Evolutionary conservation across 2,329 filamentous ascomycete genomes (phyloP), one percentile per base, ranked within the genome.

Genomic region (Boeremia exigua): DNA sequence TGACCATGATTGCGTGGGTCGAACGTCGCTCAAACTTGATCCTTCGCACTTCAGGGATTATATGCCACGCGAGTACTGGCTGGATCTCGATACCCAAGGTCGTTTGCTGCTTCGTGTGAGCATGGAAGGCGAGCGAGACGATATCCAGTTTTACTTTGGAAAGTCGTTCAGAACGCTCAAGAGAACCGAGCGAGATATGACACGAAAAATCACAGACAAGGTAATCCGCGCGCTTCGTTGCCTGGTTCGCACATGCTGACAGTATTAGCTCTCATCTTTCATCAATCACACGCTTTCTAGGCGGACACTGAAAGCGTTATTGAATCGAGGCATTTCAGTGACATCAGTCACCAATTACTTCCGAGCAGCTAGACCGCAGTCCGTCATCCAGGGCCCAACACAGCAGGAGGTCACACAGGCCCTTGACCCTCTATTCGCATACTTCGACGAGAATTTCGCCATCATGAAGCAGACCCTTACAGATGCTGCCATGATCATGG

Each of bases 391-490:
- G 43, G 82, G 83, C 1, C 81, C 89, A 9, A 89, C 91, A 0
- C 84, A 86, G 29, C 83, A 82, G 6, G 92, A 97, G 56, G 84
- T 96, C 17, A 89, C 91, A 62, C 88, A 88, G 64, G 92, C 92
- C 0, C 80, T 99, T 11, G 88, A 90, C 65, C 90, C 92, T 4
- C 83, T 99, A 0, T 95, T 97, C 72, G 85, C 87, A 49, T 99
- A 99, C 75, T 99, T 99, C 72, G 91, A 99, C 73, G 94, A 97
- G 73, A 99, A 99, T 70, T 99, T 99, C 76, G 92, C 92, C 56
- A 96, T 98, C 66, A 96, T 99, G 93, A 97, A 98, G 78, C 88
- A 95, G 75, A 97, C 94, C 0, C 81, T 99, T 53, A 98, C 95
- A 1, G 89, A 92, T 54, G 88, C 92, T 54, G 96, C 95, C n/a